Base-by-base conservation (phyloP, 768 basidiomycete genomes). In the Xerocomus potaroensis region DNA sequence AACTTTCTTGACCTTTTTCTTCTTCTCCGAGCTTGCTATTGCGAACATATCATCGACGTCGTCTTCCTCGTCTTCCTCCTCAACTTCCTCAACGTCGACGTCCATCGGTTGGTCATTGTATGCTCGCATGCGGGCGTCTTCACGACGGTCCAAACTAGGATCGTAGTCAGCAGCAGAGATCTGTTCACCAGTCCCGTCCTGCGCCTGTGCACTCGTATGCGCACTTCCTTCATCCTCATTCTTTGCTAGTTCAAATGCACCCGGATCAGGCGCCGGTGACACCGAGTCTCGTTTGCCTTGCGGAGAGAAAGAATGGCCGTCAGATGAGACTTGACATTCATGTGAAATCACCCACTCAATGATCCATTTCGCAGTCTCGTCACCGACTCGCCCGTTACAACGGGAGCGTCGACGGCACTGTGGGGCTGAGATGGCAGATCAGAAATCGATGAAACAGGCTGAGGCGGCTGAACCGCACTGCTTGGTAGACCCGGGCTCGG, bases 31-130 rank as follows among this genome's bases (percentile, higher is more conserved):
- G 3, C 58, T 52, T 16, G 70, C 73, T 18, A 89, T 75, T 19
- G 91, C 84, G 58, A 98, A 98, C 93, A 99, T 97, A 64, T 97
- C 95, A 51, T 95, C 91, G 1, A 95, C 76, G 29, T 93, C 90
- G 3, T 91, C 89, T 11, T 90, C 88, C 8, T 87, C 88, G 10
- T 84, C 84, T 3, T 77, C 79, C 2, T 65, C 63, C 46, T 79
- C 77, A 10, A 74, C 64, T 45, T 72, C 75, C 34, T 75, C 74
- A 21, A 74, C 69, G n/a, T 77, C 75, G 21, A 66, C 62, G 11
- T 44, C 56, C 15, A 71, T 61, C 2, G 66, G 61, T 43, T 68
- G 66, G 16, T 58, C 69, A 26, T 71, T 70, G 23, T 70, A 64
- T 26, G 81, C 76, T 16, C 85, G 79, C 53, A 81, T 81, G 48